Percentiles rank a stretch among this genome's conserved stretches.
phyloP scores from a whole-genome alignment of 2,329 filamentous ascomycete species.

The Stemphylium vesicarium region DNA sequence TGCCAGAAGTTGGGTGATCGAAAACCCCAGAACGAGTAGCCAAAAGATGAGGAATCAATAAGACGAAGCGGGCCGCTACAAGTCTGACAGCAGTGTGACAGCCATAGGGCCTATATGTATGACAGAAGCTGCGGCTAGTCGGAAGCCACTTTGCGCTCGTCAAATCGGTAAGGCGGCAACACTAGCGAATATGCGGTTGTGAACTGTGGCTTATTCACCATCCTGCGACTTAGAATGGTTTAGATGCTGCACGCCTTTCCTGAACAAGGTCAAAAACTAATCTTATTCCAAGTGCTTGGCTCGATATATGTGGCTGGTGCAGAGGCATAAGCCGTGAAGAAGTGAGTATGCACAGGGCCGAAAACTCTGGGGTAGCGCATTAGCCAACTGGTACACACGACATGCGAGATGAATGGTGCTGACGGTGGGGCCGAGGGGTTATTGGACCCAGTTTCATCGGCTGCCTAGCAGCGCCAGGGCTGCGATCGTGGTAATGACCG shows the following conservation, averaged over 20 bases:
- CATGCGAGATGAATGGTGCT: neutral
- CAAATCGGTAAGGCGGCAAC: slow-evolving; percentile 12
- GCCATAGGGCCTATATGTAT: slow-evolving; percentile 5
- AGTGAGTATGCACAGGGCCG: neutral
- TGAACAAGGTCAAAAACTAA: neutral
- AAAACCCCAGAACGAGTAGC: neutral
- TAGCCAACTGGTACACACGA: neutral
- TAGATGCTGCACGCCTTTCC: neutral
- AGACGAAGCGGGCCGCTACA: neutral
- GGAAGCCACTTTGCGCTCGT: slow-evolving; percentile 5
- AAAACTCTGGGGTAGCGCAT: neutral
- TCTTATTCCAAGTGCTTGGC: neutral
- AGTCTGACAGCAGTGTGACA: slow-evolving; percentile 1
- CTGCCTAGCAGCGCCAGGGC: neutral
- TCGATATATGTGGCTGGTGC: neutral
- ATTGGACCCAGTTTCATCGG: neutral
- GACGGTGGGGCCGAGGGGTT: neutral
- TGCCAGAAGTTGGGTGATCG: neutral
- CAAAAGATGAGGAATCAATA: neutral
- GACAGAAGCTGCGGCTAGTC: slow-evolving; percentile 4
- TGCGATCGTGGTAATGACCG: neutral
- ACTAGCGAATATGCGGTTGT: slow-evolving; percentile 2
- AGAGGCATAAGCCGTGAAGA: neutral
- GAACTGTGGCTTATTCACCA: slow-evolving; percentile 6
- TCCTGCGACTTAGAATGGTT: neutral